A percentile compares a stretch with the other conserved stretches of the same genome.
Evolutionary conservation across 768 basidiomycete genomes (phyloP).

Genomic region (Pulveroboletus frians): DNA sequence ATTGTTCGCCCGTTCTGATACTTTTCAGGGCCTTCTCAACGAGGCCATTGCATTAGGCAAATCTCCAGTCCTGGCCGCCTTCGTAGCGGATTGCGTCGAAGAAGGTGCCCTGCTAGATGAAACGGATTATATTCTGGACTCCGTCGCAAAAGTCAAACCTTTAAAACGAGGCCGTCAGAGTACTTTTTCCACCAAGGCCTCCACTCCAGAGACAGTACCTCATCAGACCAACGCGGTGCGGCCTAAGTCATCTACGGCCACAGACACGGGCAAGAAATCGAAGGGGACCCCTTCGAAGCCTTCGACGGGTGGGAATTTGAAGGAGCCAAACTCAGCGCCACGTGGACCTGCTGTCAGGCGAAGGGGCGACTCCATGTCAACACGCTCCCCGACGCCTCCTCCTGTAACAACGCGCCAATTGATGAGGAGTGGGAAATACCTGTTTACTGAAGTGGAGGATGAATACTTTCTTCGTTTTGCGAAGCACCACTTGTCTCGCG

Average conservation of each 20-base stretch:
- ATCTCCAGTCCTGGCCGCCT: constrained; percentile 47
- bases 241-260: constrained; percentile 3
- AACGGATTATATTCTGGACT: constrained; percentile 40
- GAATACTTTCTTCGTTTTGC: constrained; percentile 45
- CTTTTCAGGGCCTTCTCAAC: constrained; percentile 44
- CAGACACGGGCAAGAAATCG: background rate
- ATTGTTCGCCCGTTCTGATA: constrained; percentile 46
- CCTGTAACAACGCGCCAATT: constrained; percentile 28
- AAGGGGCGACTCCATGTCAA: constrained; percentile 1
- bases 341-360: background rate
- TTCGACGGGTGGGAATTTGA: constrained; percentile 3
- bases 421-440: constrained; percentile 31
- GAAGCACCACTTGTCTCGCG: constrained; percentile 41
- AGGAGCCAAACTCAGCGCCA: background rate
- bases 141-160: constrained; percentile 17
- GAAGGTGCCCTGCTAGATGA: constrained; percentile 41
- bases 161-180: constrained; percentile 24
- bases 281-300: constrained; percentile 8
- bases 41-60: constrained; percentile 34
- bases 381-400: constrained; percentile 45
- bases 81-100: constrained; percentile 49
- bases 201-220: constrained; percentile 3
- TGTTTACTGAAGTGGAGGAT: constrained; percentile 48
- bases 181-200: constrained; percentile 11
- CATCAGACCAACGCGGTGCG: constrained; percentile 3